Evolutionary conservation across 2,329 filamentous ascomycete species (phyloP).

Genomic region (Neoarthrinium moseri): DNA sequence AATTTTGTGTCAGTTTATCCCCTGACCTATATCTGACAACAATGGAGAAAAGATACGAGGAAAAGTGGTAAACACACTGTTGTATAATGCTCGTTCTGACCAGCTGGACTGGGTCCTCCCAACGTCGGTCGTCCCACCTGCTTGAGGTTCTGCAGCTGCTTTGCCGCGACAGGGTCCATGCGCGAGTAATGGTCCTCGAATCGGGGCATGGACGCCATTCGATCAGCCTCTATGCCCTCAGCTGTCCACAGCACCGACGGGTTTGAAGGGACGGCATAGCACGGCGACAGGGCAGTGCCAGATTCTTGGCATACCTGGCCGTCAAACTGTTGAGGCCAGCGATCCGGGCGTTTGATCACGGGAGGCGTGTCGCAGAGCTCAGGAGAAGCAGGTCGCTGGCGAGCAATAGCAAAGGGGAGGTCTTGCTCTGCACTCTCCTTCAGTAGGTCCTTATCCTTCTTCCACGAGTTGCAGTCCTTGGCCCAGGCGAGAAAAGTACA

Average conservation of each 20-base stretch:
- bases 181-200: constrained; percentile 26
- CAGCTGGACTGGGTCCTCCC: neutral
- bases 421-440: too few species aligned
- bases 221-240: constrained; percentile 18
- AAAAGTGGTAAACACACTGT: neutral
- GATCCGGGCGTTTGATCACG: constrained; percentile 6
- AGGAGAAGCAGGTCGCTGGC: constrained; percentile 20
- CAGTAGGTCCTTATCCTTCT: too few species aligned
- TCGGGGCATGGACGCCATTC: constrained; percentile 6
- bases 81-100: constrained; percentile 15
- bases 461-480: constrained; percentile 31
- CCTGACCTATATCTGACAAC: neutral
- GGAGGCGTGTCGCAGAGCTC: constrained; percentile 4
- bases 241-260: constrained; percentile 23
- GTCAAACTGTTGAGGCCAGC: constrained; percentile 3
- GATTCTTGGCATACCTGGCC: constrained; percentile 25
- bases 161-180: constrained; percentile 28
- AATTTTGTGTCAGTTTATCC: neutral
- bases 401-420: too few species aligned
- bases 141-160: constrained; percentile 17
- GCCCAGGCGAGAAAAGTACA: constrained; percentile 39
- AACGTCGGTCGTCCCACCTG: neutral
- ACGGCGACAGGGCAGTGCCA: constrained; percentile 21
- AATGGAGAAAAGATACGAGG: neutral
- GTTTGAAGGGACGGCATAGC: constrained; percentile 20